Base-by-base conservation (phyloP, 2,329 filamentous ascomycete species). In the Stagonosporopsis cucurbitacearum region DNA sequence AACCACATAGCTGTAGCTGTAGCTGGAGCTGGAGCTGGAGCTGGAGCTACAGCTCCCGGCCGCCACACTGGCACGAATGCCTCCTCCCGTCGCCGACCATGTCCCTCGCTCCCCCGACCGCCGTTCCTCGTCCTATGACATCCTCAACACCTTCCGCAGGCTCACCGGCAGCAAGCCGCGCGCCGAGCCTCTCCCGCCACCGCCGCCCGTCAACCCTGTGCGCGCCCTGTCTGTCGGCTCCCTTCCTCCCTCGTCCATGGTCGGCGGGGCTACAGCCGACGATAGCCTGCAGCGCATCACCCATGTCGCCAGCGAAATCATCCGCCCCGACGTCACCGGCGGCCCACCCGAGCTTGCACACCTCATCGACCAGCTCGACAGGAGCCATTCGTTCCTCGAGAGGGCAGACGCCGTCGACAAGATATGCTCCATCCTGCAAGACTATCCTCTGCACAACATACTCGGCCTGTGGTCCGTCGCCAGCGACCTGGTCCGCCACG, bases 131-230 rank as follows among this genome's bases (percentile, higher is more conserved):
- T 72, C 74, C 57, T 69, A 73, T 42, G 62, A 69, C 46, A 67
- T 77, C 52, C 70, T 77, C 57, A 69, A 67, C 39, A 73, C 74
- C 61, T 77, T 77, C 59, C 67, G 72, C 52, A 66, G 65, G 33
- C 66, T 77, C 39, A 76, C 75, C 1, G 63, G 70, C 51, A 66
- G 65, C 35, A 73, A 74, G 36, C 63, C 71, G n/a, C 73, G 71
- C 59, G 73, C 66, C 65, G 66, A 71, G 4, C 66, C 72, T 25
- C 69, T 71, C 1, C 58, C 68, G 47, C 68, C 72, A 13, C 67
- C 71, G 26, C 57, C 71, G 33, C 65, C 69, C 20, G 60, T 65
- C 30, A 73, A 71, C 4, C 68, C 74, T 6, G 67, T 60, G 48
- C 70, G 68, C 42, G 64, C 70, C 3, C 60, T 70, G 19, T 73